Evolutionary conservation across 1,284 basidiomycete species (phyloP), one percentile per base, ranked within the genome.

Genomic region (Leucoagaricus sp.): DNA sequence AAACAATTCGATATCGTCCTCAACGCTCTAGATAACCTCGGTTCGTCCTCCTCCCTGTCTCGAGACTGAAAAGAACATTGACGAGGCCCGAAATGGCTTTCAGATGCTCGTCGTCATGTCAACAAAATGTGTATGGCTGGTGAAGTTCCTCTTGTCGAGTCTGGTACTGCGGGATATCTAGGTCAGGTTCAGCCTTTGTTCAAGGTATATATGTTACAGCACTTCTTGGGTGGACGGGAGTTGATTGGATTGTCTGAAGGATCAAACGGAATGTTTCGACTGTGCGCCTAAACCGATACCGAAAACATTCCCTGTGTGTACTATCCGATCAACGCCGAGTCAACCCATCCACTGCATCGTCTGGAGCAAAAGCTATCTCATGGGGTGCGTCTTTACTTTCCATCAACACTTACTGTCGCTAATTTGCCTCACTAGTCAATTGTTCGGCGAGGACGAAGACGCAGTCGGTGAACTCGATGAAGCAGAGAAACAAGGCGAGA

Each of bases 291-390:
- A 98, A 72, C 88, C 89, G 0, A 89, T 90, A 0, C 94, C 94
- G 0, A 98, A 96, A 71, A 91, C 93, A 0, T 99, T 94, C 69
- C 96, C 97, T 0, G 96, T 99, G 2, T 99, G 97, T 74, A 99
- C 97, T 0, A 99, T 99, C 65, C 89, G 97, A 46, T 95, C 94
- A 1, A 99, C 97, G 0, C 97, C 97, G 0, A 95, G 92, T 54
- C 94, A 96, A 61, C 95, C 97, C 0, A 97, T 99, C 49, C 97
- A 99, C 69, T 99, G 96, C 69, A 98, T 99, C 56, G 96, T 98
- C 0, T 99, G 97, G 97, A 95, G 94, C 29, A 99, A 99, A 72
- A 96, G 87, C 64, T 99, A 98, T 76, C 86, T 99, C n/a, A 86
- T 99, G 63, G 87, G 89, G 94, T 94, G 64, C 69, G 89, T 75